Conservation (phyloP, 495 filamentous ascomycete species). For the Parathielavia appendiculata region DNA sequence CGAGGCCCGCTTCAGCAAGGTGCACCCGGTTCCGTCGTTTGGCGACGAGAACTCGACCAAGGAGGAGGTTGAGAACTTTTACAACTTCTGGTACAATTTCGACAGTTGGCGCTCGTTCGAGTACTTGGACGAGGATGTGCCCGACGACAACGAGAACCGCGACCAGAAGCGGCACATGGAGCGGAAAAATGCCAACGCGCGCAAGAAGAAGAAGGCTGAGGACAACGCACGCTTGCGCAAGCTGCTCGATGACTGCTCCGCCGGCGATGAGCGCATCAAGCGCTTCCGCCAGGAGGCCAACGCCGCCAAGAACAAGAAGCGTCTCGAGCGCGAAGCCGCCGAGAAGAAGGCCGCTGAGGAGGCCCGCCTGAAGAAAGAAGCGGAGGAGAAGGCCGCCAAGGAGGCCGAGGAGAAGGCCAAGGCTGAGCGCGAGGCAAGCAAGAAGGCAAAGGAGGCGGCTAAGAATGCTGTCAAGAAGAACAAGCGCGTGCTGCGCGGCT, state of each 20-base stretch:
- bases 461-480: slow-evolving; percentile 99
- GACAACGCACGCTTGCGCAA: slow-evolving; percentile 85
- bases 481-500: slow-evolving; percentile 85
- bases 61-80: slow-evolving; percentile 88
- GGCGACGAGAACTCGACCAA: slow-evolving; percentile 80
- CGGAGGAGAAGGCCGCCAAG: slow-evolving; percentile 82
- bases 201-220: slow-evolving; percentile 98
- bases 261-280: slow-evolving; percentile 91
- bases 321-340: slow-evolving; percentile 84
- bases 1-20: slow-evolving; percentile 88
- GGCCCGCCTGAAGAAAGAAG: slow-evolving; percentile 68
- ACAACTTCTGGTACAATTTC: slow-evolving; percentile 99
- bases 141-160: slow-evolving; percentile 96
- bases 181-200: slow-evolving; percentile 94
- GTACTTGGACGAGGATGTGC: slow-evolving; percentile 97
- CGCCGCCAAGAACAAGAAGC: slow-evolving; percentile 91
- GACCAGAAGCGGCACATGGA: slow-evolving; percentile 98
- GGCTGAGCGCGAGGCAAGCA: slow-evolving; percentile 77
- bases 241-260: slow-evolving; percentile 77
- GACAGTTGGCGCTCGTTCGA: slow-evolving; percentile 97
- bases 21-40: slow-evolving; percentile 76
- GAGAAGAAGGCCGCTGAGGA: slow-evolving; percentile 77
- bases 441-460: slow-evolving; percentile 96
- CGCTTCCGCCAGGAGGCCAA: slow-evolving; percentile 85
- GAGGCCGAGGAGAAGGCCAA: slow-evolving; percentile 97